These are phyloP conservation scores for Tremellales sp. DNA, from an alignment of 1,284 basidiomycete genomes.

Conservation along the genomic window DNA sequence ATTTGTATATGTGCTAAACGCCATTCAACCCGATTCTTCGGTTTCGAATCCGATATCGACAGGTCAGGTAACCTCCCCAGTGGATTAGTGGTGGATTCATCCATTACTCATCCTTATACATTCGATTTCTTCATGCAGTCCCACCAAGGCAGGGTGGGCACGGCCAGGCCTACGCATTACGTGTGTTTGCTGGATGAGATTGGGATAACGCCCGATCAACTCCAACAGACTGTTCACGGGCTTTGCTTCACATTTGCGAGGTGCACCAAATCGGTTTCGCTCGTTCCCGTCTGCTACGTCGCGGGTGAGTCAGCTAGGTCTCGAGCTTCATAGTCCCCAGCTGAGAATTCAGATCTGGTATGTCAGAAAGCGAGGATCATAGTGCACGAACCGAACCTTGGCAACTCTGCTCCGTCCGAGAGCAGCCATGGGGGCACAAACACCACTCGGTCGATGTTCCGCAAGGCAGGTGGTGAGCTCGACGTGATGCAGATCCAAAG, in stretches of 20 bases:
- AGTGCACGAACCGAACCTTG: constrained; percentile 27
- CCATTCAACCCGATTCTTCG: constrained; percentile 51
- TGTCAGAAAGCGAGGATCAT: constrained; percentile 43
- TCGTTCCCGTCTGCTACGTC: constrained; percentile 50
- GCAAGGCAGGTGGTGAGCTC: constrained; percentile 4
- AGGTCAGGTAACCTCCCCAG: constrained; percentile 48
- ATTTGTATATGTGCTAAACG: constrained; percentile 44
- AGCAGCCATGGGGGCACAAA: constrained; percentile 22
- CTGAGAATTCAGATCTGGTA: constrained; percentile 30
- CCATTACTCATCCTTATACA: constrained; percentile 48
- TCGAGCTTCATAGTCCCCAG: neutral
- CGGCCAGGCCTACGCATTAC: constrained; percentile 37
- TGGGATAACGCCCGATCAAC: constrained; percentile 36
- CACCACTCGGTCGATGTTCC: neutral
- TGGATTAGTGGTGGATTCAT: constrained; percentile 40
- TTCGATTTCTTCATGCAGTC: constrained; percentile 50
- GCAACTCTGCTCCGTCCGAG: constrained; percentile 24
- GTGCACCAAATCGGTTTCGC: constrained; percentile 46
- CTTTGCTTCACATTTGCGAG: constrained; percentile 50
- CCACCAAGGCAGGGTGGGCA: constrained; percentile 36
- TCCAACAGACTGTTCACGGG: constrained; percentile 44
- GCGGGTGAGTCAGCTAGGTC: constrained; percentile 34
- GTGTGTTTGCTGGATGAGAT: constrained; percentile 47
- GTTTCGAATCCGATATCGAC: constrained; percentile 36
- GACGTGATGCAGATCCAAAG: constrained; percentile 38